Evolutionary conservation across 257 asterid species (phyloP).

Genomic region (Solanum pennellii): DNA sequence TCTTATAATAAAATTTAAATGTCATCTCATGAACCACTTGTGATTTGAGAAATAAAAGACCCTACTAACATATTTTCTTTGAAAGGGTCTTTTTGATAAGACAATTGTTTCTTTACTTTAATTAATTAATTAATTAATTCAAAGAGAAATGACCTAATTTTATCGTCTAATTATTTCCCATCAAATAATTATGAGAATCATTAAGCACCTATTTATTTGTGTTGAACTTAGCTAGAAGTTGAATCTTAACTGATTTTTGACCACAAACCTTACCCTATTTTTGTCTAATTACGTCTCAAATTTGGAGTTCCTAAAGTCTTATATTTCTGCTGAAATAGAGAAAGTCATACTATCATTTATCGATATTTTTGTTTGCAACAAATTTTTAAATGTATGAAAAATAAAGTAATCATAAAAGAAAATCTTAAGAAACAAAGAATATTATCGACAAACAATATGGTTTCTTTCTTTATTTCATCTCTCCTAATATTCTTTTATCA

Average conservation of each 20-base stretch:
- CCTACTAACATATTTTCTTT: background rate
- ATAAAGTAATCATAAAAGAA: no score
- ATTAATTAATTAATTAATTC: background rate
- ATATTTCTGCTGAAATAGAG: background rate
- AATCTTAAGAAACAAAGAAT: background rate
- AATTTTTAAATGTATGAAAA: no score
- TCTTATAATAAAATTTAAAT: background rate
- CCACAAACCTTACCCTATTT: background rate
- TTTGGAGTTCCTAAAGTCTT: background rate
- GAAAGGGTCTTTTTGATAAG: background rate
- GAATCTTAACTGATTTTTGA: background rate
- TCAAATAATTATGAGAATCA: background rate
- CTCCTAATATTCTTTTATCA: no score
- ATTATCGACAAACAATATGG: no score
- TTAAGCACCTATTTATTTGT: background rate
- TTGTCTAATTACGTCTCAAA: background rate
- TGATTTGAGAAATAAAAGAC: background rate
- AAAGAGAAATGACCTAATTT: background rate
- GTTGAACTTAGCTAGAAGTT: background rate
- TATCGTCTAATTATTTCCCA: background rate
- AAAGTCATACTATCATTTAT: background rate
- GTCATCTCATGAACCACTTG: background rate
- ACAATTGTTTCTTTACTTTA: background rate
- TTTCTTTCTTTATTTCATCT: background rate
- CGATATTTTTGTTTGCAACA: background rate